phyloP scores from a whole-genome alignment of 2,329 filamentous ascomycete genomes.

The Aureobasidium sp. region DNA sequence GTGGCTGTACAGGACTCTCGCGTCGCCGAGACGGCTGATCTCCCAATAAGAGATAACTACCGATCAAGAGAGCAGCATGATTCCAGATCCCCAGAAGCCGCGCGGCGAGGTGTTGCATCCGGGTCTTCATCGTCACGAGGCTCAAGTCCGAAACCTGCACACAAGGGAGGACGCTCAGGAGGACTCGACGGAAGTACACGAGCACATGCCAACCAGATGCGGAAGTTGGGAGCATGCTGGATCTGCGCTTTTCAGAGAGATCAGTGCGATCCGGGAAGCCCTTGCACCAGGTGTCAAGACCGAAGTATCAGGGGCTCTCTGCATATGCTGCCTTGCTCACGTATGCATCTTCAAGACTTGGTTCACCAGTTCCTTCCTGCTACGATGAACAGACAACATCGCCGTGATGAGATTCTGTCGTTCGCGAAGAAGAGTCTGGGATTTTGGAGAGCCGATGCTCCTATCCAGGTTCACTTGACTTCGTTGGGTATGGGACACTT shows the following conservation, averaged over 20 bases:
- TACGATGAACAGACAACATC: constrained; percentile 13
- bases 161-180: constrained; percentile 20
- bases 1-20: background rate
- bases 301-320: constrained; percentile 32
- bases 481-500: constrained; percentile 38
- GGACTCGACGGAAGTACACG: constrained; percentile 33
- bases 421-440: constrained; percentile 38
- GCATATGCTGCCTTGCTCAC: constrained; percentile 39
- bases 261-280: constrained; percentile 24
- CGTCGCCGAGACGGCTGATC: background rate
- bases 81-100: background rate
- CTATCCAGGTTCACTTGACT: constrained; percentile 37
- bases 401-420: constrained; percentile 23
- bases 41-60: background rate
- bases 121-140: background rate
- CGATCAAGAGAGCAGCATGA: background rate
- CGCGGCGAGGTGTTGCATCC: background rate
- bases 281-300: constrained; percentile 27
- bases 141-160: background rate
- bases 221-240: constrained; percentile 43
- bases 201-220: constrained; percentile 39
- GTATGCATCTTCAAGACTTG: constrained; percentile 41
- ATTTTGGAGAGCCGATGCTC: constrained; percentile 28
- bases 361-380: constrained; percentile 38
- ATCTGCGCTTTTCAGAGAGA: constrained; percentile 41